phyloP scores from a whole-genome alignment of 1,284 basidiomycete genomes.

The Porphyrellus sp. region DNA sequence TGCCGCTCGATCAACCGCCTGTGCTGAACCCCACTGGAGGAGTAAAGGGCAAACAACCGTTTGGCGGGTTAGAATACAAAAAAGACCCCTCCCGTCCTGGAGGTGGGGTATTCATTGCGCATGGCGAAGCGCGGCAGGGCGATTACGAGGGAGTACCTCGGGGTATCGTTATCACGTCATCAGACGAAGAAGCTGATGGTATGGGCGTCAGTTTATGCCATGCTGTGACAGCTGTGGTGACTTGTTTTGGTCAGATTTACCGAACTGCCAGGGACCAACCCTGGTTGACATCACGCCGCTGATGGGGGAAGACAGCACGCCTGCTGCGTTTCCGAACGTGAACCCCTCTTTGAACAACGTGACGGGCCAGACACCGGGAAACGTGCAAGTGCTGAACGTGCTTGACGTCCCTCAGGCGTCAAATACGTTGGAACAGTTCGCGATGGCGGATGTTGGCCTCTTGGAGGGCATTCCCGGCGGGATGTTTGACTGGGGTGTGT shows the following conservation, averaged over 20 bases:
- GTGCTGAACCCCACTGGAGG: slow-evolving; percentile 73
- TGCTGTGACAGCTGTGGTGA: slow-evolving; percentile 32
- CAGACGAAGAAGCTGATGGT: slow-evolving; percentile 51
- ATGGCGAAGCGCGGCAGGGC: slow-evolving; percentile 43
- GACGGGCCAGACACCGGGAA: slow-evolving; percentile 40
- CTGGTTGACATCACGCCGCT: slow-evolving; percentile 60
- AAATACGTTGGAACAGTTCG: slow-evolving; percentile 56
- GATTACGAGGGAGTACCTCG: slow-evolving; percentile 59
- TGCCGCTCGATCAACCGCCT: slow-evolving; percentile 54
- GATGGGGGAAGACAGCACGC: slow-evolving; percentile 8
- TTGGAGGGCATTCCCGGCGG: slow-evolving; percentile 80
- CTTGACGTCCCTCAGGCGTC: slow-evolving; percentile 57
- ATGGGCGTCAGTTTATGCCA: slow-evolving; percentile 32
- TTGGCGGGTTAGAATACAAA: slow-evolving; percentile 63
- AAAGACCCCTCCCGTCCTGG: slow-evolving; percentile 76
- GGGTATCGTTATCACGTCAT: slow-evolving; percentile 59
- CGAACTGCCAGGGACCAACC: slow-evolving; percentile 27
- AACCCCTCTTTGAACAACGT: slow-evolving; percentile 60
- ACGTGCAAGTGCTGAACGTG: slow-evolving; percentile 73
- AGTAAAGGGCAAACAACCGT: slow-evolving; percentile 55
- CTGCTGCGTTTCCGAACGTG: slow-evolving; percentile 45
- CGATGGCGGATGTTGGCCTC: slow-evolving; percentile 67
- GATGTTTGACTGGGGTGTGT: slow-evolving; percentile 85
- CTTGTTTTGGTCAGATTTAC: slow-evolving; percentile 21
- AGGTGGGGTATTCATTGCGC: slow-evolving; percentile 80